A percentile compares a stretch with the other conserved stretches of the same genome.
Evolutionary conservation across 768 basidiomycete genomes (phyloP).

Genomic region (Suillus weaverae): DNA sequence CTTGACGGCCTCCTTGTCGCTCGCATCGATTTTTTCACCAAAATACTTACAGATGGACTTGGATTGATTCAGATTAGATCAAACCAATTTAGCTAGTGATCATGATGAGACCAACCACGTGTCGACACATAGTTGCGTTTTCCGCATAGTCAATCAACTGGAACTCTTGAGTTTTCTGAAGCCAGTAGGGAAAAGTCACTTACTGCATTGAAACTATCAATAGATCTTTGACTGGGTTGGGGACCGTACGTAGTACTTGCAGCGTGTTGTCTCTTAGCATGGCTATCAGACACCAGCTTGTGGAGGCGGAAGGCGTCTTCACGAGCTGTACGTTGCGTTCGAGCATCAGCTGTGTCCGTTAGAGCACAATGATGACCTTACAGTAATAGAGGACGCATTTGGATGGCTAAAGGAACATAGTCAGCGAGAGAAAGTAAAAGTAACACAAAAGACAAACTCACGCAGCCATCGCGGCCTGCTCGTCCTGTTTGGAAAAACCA

Average conservation of each 20-base stretch:
- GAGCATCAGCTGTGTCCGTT: not conserved
- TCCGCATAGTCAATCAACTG: constrained; percentile 61
- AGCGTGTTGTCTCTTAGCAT: constrained; percentile 43
- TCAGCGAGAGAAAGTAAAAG: not conserved
- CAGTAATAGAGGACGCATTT: constrained; percentile 86
- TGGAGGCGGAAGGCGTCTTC: constrained; percentile 66
- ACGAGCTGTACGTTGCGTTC: constrained; percentile 48
- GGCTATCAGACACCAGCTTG: constrained; percentile 48
- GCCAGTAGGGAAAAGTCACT: constrained; percentile 29
- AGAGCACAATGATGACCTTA: constrained; percentile 31
- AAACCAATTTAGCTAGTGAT: not conserved
- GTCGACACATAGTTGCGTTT: constrained; percentile 58
- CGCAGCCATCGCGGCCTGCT: constrained; percentile 76
- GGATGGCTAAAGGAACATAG: constrained; percentile 51
- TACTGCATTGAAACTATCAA: constrained; percentile 65
- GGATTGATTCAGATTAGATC: not conserved
- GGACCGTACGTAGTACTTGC: constrained; percentile 50
- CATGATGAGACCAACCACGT: constrained; percentile 52
- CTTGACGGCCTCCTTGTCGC: constrained; percentile 43
- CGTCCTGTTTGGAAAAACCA: constrained; percentile 49
- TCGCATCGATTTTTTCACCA: constrained; percentile 62
- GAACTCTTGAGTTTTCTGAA: not conserved
- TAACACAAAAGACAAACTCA: constrained; percentile 32
- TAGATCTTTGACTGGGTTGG: constrained; percentile 65
- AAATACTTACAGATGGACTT: constrained; percentile 81